These are phyloP conservation scores for Bretschneidera sinensis DNA, from an alignment of 345 rosid species.

Conservation along the genomic window DNA sequence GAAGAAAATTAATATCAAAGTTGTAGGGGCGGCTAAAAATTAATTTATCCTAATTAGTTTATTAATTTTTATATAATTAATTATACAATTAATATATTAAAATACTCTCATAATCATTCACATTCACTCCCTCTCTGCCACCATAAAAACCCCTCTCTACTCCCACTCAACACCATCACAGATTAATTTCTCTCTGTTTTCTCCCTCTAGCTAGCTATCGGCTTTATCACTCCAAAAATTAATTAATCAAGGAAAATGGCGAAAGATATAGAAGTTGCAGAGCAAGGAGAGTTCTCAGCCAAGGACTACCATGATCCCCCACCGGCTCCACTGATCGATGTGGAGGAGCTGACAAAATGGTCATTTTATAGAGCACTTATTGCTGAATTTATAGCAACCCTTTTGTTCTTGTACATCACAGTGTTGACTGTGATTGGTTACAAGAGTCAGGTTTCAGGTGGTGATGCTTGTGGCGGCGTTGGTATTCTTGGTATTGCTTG, in stretches of 20 bases:
- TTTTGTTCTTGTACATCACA: constrained; percentile 70
- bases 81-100: too few species aligned
- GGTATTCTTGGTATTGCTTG: constrained; percentile 90
- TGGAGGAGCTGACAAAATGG: constrained; percentile 58
- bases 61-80: too few species aligned
- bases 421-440: constrained; percentile 79
- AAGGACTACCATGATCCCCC: constrained; percentile 80
- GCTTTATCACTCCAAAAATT: not conserved
- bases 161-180: too few species aligned
- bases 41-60: too few species aligned
- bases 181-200: too few species aligned
- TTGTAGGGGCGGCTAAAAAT: too few species aligned
- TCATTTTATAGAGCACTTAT: constrained; percentile 72
- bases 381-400: constrained; percentile 83
- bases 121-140: too few species aligned
- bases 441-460: constrained; percentile 41
- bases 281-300: constrained; percentile 32
- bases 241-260: constrained; percentile 26
- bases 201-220: too few species aligned
- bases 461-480: constrained; percentile 60
- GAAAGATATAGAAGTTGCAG: constrained; percentile 42
- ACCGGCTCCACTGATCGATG: constrained; percentile 56
- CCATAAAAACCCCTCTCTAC: too few species aligned
- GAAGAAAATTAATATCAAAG: too few species aligned
- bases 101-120: too few species aligned